Base-by-base conservation (phyloP, 768 basidiomycete genomes). In the Mycena venus region DNA sequence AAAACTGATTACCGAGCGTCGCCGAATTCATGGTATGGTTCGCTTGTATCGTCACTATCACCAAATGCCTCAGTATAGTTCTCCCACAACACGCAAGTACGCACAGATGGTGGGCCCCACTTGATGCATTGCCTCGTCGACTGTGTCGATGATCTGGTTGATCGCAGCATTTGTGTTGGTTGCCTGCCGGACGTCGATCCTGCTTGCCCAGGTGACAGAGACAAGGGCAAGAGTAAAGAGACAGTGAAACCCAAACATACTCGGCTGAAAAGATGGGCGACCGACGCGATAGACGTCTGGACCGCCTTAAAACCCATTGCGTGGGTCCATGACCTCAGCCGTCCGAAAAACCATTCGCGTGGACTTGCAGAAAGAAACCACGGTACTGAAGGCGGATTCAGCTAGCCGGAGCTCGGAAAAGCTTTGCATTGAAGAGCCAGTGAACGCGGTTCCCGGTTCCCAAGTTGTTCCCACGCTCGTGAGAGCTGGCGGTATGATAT, bases 111-210 rank as follows among this genome's bases (percentile, higher is more conserved):
- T 72, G 38, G 79, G 78, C 21, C 81, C 76, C 32, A 64, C 66
- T 36, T 75, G 38, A 61, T 78, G 82, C 27, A 80, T 67, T 17
- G 66, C 61, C 25, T 68, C 44, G n/a, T 80, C 78, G 34, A 85
- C 78, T 2, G 15, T 21, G 55, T 80, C 80, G 65, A 84, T 69
- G 23, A 81, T 78, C 31, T 68, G 63, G 29, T 73, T 58, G 65
- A 84, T 83, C 4, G 74, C 75, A 21, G 76, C 42, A 36, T 84
- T 84, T 51, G 83, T 85, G 71, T 84, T 85, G 17, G 81, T 78
- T 25, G 79, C 59, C 75, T 84, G 83, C 58, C 84, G 81, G 42
- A 72, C 49, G 32, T 38, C 60, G 68, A 84, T 77, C 19, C 78
- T 80, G 62, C 79, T 80, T 49, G 83, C 84, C 47, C 83, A 69